Evolutionary conservation across 2,329 filamentous ascomycete genomes (phyloP).

Genomic region (Lizonia empirigonia): DNA sequence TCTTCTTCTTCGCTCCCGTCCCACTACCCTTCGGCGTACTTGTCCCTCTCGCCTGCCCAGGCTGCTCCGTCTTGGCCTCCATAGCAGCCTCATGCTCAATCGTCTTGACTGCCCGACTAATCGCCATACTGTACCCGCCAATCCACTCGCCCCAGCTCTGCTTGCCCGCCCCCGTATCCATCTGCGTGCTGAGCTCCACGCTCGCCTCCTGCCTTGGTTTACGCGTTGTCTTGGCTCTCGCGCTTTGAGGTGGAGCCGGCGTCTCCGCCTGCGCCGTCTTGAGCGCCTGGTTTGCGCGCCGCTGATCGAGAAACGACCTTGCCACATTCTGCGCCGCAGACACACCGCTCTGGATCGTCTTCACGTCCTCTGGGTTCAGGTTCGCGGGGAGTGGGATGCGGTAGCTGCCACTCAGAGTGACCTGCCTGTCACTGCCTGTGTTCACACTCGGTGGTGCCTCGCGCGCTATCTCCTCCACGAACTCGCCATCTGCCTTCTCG

Average conservation of each 20-base stretch:
- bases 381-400: conserved; percentile 44
- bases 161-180: conserved; percentile 23
- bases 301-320: conserved; percentile 39
- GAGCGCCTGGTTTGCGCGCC: conserved; percentile 19
- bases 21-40: conserved; percentile 13
- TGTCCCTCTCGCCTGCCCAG: conserved; percentile 3
- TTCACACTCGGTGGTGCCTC: not conserved
- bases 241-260: not conserved
- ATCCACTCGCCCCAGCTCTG: conserved; percentile 48
- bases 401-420: conserved; percentile 45
- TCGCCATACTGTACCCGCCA: conserved; percentile 46
- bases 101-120: conserved; percentile 43
- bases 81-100: conserved; percentile 46
- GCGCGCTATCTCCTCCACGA: conserved; percentile 40
- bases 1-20: conserved; percentile 24
- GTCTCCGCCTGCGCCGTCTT: conserved; percentile 10
- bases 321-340: conserved; percentile 44
- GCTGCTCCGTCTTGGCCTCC: conserved; percentile 30
- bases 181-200: conserved; percentile 17
- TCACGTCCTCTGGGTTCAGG: conserved; percentile 41
- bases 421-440: conserved; percentile 30
- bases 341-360: conserved; percentile 44
- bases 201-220: conserved; percentile 7
- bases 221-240: conserved; percentile 11
- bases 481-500: conserved; percentile 20